Evolutionary conservation across 2,329 filamentous ascomycete genomes (phyloP), one percentile per base, ranked within the genome.

Genomic region (Ophiosphaerella narmari): DNA sequence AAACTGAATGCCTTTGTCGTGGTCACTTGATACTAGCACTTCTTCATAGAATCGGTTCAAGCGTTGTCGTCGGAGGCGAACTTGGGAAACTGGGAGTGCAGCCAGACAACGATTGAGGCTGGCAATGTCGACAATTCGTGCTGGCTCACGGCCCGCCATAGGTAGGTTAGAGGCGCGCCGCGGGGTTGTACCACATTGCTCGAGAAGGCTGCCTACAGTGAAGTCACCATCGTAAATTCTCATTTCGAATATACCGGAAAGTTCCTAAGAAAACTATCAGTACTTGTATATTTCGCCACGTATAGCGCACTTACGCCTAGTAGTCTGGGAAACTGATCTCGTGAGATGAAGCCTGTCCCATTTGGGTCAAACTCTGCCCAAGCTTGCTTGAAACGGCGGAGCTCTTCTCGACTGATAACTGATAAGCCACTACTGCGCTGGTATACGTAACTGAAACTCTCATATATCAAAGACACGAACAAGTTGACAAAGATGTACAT

Each of bases 401-500:
- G 91, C 72, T 99, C 94, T 63, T 97, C 91, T 58, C 94, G 84
- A 65, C 91, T 95, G 63, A 99, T 88, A 54, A 89, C 88, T 5
- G 89, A 91, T 62, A 97, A 82, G n/a, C 91, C 91, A 66, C 90
- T 96, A 53, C 93, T 97, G 56, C 91, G 86, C 76, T 99, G 95
- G 72, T 97, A 99, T 57, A 99, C 94, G 67, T 99, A 99, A 72
- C 91, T 96, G 81, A 99, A 99, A 75, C 92, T 97, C 78, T 99
- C 94, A 76, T 95, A 99, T 62, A 99, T 99, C 71, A 99, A 86
- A 41, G 94, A 99, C 51, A 99, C 93, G 73, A 99, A 99, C 69
- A 99, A 78, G 68, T 93, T 97, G 68, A 97, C 93, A 67, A 99
- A 99, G 66, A 99, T 96, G 76, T 99, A 99, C 94, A 99, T 99